Base-by-base conservation (phyloP, 441 rosid genomes). In the Pelargonium citronellum region DNA sequence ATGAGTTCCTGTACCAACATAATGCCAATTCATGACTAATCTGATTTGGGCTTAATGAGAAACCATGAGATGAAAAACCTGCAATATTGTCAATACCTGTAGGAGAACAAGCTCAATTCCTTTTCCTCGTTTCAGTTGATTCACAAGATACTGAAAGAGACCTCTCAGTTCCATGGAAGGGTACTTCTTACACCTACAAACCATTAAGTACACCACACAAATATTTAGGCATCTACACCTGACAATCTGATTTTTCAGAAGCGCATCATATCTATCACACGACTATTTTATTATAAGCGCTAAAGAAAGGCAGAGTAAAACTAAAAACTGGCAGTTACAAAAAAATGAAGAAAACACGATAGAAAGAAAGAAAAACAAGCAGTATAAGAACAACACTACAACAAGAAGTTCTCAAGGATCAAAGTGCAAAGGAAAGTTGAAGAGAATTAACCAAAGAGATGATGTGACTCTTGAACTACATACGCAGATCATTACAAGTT, bases 141-240 rank as follows among this genome's bases (percentile, higher is more conserved):
- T 96, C 71, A 91, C 98, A 69, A 96, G 96, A 73, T 96, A 96
- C 88, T 96, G 97, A 82, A 96, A 93, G 75, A 93, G 97, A 69
- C 99, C 99, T 80, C 97, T 83, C 76, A 96, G 74, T 83, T 96
- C 99, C 99, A 96, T 93, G 16, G 99, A 96, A 64, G 98, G 99
- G 74, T 96, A 96, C 77, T 96, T 96, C 83, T 96, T 96, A 80
- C 99, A 96, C 87, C 99, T 96, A 79, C 53, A 77, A 66, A 67
- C 64, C 71, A 20, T 44, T 7, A 43, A 64, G 44, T 27, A 64
- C 67, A 64, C 15, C 8, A 64, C 24, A 72, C 71, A 80, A 71
- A 58, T 41, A 13, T 24, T 9, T n/a, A 2, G 7, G 43, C 6
- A 30, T 62, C 43, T 13, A 62, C 0, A 13, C 30, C 27, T 4